A percentile compares a stretch with the other conserved stretches of the same genome.
These are phyloP conservation scores for Malus hybrid DNA, from an alignment of 331 rosid species.

Conservation along the genomic window DNA sequence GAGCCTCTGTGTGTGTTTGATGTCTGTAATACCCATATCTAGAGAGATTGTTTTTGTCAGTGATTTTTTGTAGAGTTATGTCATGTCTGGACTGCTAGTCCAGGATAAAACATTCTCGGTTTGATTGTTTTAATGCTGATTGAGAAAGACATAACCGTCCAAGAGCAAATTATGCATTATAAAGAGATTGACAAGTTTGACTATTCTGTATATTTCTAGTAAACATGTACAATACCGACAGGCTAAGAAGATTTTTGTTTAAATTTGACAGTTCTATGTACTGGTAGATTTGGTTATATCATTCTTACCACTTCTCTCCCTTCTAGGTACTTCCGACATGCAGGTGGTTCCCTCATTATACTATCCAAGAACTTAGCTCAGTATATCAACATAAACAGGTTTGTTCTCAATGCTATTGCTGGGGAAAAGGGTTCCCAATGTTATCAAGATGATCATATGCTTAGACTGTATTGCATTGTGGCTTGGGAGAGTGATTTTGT, in stretches of 20 bases:
- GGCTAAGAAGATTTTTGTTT: too few relatives aligned
- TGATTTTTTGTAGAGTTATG: background rate
- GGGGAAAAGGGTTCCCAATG: background rate
- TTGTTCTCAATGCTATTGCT: slow-evolving; percentile 21
- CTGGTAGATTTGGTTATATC: background rate
- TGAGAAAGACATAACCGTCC: too few relatives aligned
- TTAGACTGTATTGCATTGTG: background rate
- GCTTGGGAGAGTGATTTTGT: background rate
- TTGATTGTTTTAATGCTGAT: too few relatives aligned
- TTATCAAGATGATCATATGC: background rate
- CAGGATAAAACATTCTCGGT: too few relatives aligned
- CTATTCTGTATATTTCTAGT: too few relatives aligned
- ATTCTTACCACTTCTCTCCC: slow-evolving; percentile 5
- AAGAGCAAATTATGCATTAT: too few relatives aligned
- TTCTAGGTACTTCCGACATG: slow-evolving; percentile 94
- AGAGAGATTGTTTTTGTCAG: background rate
- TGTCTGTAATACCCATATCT: background rate
- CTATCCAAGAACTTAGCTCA: slow-evolving; percentile 89
- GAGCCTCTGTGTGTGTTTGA: background rate
- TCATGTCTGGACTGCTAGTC: background rate
- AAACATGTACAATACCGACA: too few relatives aligned
- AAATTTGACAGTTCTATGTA: too few relatives aligned
- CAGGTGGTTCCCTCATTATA: slow-evolving; percentile 64
- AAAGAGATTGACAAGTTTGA: too few relatives aligned
- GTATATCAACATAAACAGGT: slow-evolving; percentile 91